Evolutionary conservation across 2,329 filamentous ascomycete genomes (phyloP).

Genomic region (Fusarium domesticum): DNA sequence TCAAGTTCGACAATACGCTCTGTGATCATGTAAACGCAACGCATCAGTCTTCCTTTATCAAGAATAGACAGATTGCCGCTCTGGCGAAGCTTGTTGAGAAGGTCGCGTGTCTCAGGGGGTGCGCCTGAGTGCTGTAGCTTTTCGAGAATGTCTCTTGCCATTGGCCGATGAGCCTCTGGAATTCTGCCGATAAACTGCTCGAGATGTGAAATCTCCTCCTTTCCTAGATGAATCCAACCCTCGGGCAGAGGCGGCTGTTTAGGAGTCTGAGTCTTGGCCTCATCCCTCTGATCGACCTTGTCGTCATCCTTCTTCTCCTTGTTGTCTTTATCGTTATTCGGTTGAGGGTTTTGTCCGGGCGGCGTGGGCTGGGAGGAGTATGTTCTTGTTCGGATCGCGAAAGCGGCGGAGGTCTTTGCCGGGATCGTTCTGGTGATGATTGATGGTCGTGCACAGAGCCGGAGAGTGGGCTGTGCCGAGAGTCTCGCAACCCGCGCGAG

Average conservation of each 20-base stretch:
- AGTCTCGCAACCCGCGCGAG: constrained; percentile 61
- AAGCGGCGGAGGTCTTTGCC: constrained; percentile 25
- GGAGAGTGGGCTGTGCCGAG: constrained; percentile 50
- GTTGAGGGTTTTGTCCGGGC: constrained; percentile 35
- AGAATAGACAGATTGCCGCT: constrained; percentile 51
- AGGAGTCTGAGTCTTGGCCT: constrained; percentile 21
- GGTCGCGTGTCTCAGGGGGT: constrained; percentile 62
- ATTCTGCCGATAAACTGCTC: constrained; percentile 60
- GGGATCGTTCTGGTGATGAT: constrained; percentile 32
- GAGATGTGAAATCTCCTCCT: constrained; percentile 51
- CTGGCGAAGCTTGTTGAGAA: constrained; percentile 52
- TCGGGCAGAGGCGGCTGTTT: constrained; percentile 40
- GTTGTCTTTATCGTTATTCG: constrained; percentile 27
- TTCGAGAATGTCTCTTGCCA: constrained; percentile 58
- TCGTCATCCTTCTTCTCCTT: constrained; percentile 16
- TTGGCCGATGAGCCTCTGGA: constrained; percentile 58
- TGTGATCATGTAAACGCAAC: constrained; percentile 37
- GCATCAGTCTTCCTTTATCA: constrained; percentile 39
- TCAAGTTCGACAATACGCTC: constrained; percentile 35
- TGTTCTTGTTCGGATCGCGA: constrained; percentile 33
- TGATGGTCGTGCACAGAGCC: constrained; percentile 41
- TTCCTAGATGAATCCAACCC: constrained; percentile 46
- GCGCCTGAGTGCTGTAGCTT: constrained; percentile 66
- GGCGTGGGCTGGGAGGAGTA: constrained; percentile 41
- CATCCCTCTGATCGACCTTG: constrained; percentile 6